Evolutionary conservation across 148 eudicot species (phyloP).

Genomic region (Chenopodium quinoa): DNA sequence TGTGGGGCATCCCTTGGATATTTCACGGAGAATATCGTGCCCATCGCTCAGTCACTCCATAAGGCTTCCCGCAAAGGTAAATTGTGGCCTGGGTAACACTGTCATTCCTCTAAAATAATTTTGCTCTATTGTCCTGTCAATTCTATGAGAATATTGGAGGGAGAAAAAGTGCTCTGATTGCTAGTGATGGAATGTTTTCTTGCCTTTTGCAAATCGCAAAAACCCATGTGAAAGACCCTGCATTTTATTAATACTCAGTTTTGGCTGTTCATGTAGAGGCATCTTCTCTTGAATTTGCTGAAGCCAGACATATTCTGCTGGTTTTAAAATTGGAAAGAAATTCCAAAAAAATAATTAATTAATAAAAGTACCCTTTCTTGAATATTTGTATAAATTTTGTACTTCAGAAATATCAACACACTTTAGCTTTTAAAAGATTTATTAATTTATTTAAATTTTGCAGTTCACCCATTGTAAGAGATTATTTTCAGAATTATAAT

Average conservation of each 20-base stretch:
- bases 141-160: neutral
- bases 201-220: neutral
- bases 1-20: slow-evolving; percentile 64
- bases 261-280: too few relatives aligned
- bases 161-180: neutral
- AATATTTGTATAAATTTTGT: too few relatives aligned
- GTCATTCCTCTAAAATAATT: too few relatives aligned
- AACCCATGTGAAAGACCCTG: neutral
- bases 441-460: too few relatives aligned
- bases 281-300: too few relatives aligned
- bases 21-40: slow-evolving; percentile 73
- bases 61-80: slow-evolving; percentile 63
- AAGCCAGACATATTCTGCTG: too few relatives aligned
- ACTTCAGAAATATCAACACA: too few relatives aligned
- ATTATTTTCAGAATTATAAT: neutral
- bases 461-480: neutral
- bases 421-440: too few relatives aligned
- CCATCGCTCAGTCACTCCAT: slow-evolving; percentile 64
- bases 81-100: slow-evolving; percentile 1
- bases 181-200: neutral
- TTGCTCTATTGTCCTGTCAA: neutral
- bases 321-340: too few relatives aligned
- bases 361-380: neutral
- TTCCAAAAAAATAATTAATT: too few relatives aligned
- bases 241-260: neutral